These are phyloP conservation scores for Litsea cubeba DNA, from an alignment of 164 flowering plant species.

Conservation along the genomic window DNA sequence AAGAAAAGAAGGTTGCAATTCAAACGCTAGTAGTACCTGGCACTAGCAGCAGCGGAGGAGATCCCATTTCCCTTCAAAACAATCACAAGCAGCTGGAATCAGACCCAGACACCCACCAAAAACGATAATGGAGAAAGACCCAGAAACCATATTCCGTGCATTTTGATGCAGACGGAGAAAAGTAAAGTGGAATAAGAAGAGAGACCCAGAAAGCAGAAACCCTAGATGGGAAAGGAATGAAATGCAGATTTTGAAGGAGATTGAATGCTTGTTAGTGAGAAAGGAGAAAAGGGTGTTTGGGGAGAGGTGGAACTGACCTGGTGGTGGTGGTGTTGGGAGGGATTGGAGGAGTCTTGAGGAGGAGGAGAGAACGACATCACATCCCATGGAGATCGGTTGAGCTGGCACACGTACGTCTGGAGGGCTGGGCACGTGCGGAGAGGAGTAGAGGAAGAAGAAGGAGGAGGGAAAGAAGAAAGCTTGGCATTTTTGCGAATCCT, in stretches of 20 bases:
- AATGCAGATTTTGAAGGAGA: background rate
- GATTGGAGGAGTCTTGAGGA: background rate
- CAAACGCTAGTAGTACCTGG: background rate
- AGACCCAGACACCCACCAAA: background rate
- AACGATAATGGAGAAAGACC: slow-evolving; percentile 16
- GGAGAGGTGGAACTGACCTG: too few species aligned
- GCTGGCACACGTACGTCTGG: slow-evolving; percentile 36
- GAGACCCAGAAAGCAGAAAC: slow-evolving; percentile 9
- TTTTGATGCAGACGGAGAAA: slow-evolving; percentile 5
- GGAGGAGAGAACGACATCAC: slow-evolving; percentile 26
- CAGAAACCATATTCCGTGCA: slow-evolving; percentile 20
- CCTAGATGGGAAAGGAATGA: slow-evolving; percentile 10
- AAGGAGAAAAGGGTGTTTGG: background rate
- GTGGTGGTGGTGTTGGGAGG: background rate
- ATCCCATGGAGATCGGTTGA: slow-evolving; percentile 65
- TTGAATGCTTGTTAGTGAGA: background rate
- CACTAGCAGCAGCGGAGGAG: background rate
- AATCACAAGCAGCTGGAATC: background rate
- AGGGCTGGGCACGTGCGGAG: slow-evolving; percentile 1
- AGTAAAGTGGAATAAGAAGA: background rate
- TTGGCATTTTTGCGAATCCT: slow-evolving; percentile 22
- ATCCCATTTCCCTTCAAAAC: background rate
- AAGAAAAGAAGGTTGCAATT: too few species aligned
- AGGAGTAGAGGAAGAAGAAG: background rate
- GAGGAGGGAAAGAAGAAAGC: background rate